phyloP scores from a whole-genome alignment of 116 monocot genomes.

The Iris pallida region DNA sequence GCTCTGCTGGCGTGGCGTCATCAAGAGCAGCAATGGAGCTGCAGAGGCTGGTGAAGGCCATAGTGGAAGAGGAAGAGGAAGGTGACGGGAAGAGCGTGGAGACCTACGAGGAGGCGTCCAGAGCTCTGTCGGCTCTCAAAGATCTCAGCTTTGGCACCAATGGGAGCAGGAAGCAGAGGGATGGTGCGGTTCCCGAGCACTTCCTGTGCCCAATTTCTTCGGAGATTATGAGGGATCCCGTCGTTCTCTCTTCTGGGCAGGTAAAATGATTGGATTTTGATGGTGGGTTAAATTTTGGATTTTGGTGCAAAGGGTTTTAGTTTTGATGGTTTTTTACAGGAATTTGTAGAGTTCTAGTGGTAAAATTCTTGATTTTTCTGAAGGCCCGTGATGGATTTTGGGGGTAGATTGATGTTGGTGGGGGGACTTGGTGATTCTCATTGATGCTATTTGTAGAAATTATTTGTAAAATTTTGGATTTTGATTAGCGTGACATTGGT shows the following conservation, averaged over 20 bases:
- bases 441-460: too few relatives aligned
- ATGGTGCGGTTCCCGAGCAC: constrained; percentile 22
- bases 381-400: too few relatives aligned
- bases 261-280: constrained; percentile 13
- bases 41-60: constrained; percentile 19
- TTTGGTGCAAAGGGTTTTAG: too few relatives aligned
- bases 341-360: too few relatives aligned
- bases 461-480: too few relatives aligned
- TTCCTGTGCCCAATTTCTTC: constrained; percentile 73
- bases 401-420: too few relatives aligned
- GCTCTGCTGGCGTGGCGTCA: constrained; percentile 1
- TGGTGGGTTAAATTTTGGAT: too few relatives aligned
- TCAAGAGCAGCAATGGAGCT: constrained; percentile 9
- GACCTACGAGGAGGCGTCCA: constrained; percentile 20
- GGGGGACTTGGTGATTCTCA: too few relatives aligned
- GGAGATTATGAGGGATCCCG: constrained; percentile 71
- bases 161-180: neutral
- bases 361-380: too few relatives aligned
- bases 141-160: constrained; percentile 7
- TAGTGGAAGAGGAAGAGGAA: constrained; percentile 12
- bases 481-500: too few relatives aligned
- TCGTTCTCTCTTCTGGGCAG: constrained; percentile 59
- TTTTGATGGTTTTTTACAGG: too few relatives aligned
- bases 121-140: constrained; percentile 20
- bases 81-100: constrained; percentile 1